Conservation (phyloP, 257 asterid species). For the Rauvolfia tetraphylla region DNA sequence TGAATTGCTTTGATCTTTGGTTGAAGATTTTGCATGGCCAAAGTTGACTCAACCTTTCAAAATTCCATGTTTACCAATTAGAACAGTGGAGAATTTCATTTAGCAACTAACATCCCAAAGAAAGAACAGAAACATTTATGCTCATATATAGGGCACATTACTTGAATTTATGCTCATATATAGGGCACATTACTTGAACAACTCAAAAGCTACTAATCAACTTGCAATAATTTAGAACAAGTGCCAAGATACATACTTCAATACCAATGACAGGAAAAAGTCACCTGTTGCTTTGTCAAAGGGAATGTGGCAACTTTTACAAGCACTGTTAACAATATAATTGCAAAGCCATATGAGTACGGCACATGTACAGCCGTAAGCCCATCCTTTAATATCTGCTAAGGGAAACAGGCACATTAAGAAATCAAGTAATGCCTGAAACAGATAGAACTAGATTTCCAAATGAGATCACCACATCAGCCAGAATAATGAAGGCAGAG, state of each 20-base stretch:
- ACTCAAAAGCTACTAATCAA: background rate
- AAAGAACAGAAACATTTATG: constrained; percentile 1
- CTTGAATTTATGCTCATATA: too few species aligned
- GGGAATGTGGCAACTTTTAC: constrained; percentile 91
- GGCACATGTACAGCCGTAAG: constrained; percentile 90
- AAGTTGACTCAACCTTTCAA: constrained; percentile 85
- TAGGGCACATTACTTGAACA: background rate
- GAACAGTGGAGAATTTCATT: background rate
- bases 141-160: background rate
- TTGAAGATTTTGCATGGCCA: constrained; percentile 99
- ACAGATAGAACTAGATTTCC: background rate
- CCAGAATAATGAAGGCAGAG: background rate
- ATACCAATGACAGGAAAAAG: constrained; percentile 17
- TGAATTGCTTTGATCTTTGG: constrained; percentile 98
- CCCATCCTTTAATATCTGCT: constrained; percentile 86
- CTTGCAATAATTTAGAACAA: background rate
- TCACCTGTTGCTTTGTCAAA: constrained; percentile 97
- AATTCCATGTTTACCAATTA: constrained; percentile 5
- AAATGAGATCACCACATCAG: background rate
- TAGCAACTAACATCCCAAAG: constrained; percentile 12
- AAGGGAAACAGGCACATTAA: constrained; percentile 24
- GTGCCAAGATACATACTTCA: constrained; percentile 3
- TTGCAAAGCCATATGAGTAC: constrained; percentile 93
- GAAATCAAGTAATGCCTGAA: constrained; percentile 7
- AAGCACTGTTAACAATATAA: constrained; percentile 82